Conservation (phyloP, 768 basidiomycete species). For the Phallus indusiatus region DNA sequence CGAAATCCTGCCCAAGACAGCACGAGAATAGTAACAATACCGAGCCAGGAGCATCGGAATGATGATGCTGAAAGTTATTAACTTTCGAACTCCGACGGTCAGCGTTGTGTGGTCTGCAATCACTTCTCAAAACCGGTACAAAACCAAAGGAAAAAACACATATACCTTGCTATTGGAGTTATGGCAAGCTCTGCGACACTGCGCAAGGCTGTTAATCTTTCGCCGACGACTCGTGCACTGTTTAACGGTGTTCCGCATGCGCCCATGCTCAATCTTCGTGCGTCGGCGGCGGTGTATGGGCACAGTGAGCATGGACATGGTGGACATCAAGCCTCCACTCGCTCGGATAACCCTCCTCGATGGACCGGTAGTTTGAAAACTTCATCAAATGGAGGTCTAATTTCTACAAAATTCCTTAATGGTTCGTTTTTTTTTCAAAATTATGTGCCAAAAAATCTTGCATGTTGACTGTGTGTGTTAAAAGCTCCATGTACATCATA, state of each 20-base stretch:
- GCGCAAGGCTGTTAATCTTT: slow-evolving; percentile 62
- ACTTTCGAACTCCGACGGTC: background rate
- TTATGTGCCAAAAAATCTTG: slow-evolving; percentile 1
- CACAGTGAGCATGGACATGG: slow-evolving; percentile 44
- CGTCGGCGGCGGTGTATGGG: slow-evolving; percentile 48
- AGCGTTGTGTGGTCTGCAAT: too few species aligned
- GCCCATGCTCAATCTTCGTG: slow-evolving; percentile 64
- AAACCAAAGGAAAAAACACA: background rate
- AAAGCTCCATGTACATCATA: slow-evolving; percentile 45
- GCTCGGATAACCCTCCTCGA: slow-evolving; percentile 51
- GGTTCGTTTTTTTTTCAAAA: slow-evolving; percentile 35
- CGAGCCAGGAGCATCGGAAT: slow-evolving; percentile 2
- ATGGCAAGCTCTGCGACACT: slow-evolving; percentile 8
- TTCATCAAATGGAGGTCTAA: slow-evolving; percentile 38
- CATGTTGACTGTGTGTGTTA: background rate
- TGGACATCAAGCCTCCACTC: slow-evolving; percentile 37
- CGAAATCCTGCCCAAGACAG: background rate
- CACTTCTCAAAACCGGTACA: too few species aligned
- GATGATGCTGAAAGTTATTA: background rate
- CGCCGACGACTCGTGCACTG: slow-evolving; percentile 72
- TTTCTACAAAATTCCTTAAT: slow-evolving; percentile 53
- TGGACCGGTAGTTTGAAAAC: slow-evolving; percentile 53
- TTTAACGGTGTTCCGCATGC: slow-evolving; percentile 74
- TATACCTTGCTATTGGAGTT: background rate
- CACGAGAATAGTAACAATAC: background rate